Base-by-base conservation (phyloP, 495 filamentous ascomycete genomes). In the Hypoxylon crocopeplum region DNA sequence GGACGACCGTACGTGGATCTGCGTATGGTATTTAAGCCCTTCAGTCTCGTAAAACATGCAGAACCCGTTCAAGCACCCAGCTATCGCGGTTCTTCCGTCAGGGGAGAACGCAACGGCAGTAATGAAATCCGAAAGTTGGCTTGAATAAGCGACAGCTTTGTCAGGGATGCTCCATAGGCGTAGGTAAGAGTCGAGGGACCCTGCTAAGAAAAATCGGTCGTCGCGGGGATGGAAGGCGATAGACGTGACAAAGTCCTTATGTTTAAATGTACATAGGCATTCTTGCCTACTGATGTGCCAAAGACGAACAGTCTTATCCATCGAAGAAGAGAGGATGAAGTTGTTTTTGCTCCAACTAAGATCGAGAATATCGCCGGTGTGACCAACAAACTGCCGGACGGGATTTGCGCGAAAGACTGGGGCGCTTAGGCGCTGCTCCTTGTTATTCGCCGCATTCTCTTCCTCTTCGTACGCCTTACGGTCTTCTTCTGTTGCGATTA, bases 281-380 rank as follows among this genome's bases (percentile, higher is more conserved):
- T 98, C 93, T 2, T 80, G 69, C 39, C 93, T 80, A 68, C 84
- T 92, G 33, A 93, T 78, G 74, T 98, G 94, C 94, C 94, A 99
- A 42, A 99, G 75, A 12, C 92, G 83, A 19, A 99, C 95, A 2
- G 94, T 98, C 75, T 97, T 97, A 72, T 99, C 94, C 91, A 96
- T 98, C 0, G 92, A 97, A 0, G 93, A 96, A 21, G 93, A 96
- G 22, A 99, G 82, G 45, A 99, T 77, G 62, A 99, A 99, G 63
- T 96, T 97, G 68, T 99, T 99, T 82, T 98, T 99, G 77, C 92
- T 96, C 93, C 94, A 99, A 71, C 90, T 96, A 29, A 99, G 66
- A 67, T 96, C 93, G 60, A 99, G 75, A 4, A 99, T 85, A 68
- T 93, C 92, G 5, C 88, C 88, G 0, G 85, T 90, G 67, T 99